Base-by-base conservation (phyloP, 768 basidiomycete species). In the Hemileccinum rubropunctum region DNA sequence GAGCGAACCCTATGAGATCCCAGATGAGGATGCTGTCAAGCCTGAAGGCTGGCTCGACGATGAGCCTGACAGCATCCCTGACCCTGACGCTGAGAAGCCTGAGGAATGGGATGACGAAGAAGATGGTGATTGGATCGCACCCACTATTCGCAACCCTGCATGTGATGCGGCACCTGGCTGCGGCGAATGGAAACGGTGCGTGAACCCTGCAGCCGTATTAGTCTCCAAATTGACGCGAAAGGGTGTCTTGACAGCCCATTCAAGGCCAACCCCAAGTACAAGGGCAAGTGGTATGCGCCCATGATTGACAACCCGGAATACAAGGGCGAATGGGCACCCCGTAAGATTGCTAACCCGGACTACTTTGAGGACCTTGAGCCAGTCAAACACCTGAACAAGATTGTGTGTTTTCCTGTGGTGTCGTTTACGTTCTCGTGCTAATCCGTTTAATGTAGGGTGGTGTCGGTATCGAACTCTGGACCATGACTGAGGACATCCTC, bases 61-160 rank as follows among this genome's bases (percentile, higher is more conserved):
- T 49, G 97, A 98, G 66, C 82, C 86, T 7, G 69, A 77, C 49
- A 77, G 72, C 42, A 79, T 97, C 60, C 82, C 93, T 42, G 97
- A 99, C 65, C 95, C 97, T 53, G 87, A 92, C 57, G 82, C 90
- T 35, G 82, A 86, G 71, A 98, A 97, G 76, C 97, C 97, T 6
- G 97, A 99, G 67, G 97, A 99, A 70, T 99, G 97, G 97, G 94
- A 97, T 62, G 95, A 98, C 60, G 97, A 98, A 66, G 97, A 98
- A 68, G 95, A 99, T 59, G 97, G 97, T 68, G 95, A 98, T 66
- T 99, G 94, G 94, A 82, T 98, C 57, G 80, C 95, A 7, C 95
- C 97, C 27, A 83, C 83, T 49, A 76, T 98, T 49, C 71, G 79
- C 51, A 99, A 99, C 80, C 91, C 95, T 55, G 88, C 83, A 66